A percentile compares a stretch with the other conserved stretches of the same genome.
These are phyloP conservation scores for Monascus ruber DNA, from an alignment of 2,329 filamentous ascomycete genomes.

Conservation along the genomic window DNA sequence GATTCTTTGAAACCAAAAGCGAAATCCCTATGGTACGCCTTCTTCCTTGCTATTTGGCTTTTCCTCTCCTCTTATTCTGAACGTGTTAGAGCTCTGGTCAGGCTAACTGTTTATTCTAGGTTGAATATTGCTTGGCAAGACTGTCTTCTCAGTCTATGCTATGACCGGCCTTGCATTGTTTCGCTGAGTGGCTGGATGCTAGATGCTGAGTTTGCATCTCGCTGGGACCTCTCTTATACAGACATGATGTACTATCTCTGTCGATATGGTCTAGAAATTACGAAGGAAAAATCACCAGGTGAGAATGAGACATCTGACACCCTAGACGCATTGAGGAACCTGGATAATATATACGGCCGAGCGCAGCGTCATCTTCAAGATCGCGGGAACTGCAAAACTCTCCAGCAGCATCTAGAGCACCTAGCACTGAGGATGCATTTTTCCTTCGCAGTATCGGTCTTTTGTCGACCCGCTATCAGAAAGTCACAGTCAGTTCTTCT, in stretches of 20 bases:
- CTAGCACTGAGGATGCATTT: slow-evolving; percentile 45
- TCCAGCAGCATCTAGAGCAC: slow-evolving; percentile 42
- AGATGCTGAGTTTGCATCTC: slow-evolving; percentile 5
- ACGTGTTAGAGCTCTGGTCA: no score
- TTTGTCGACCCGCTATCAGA: slow-evolving; percentile 46
- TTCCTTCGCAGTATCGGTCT: slow-evolving; percentile 45
- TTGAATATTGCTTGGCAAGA: slow-evolving; percentile 25
- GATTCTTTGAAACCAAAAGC: slow-evolving; percentile 14
- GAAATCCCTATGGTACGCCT: slow-evolving; percentile 12
- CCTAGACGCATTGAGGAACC: slow-evolving; percentile 27
- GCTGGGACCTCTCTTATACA: slow-evolving; percentile 11
- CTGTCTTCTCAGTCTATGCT: slow-evolving; percentile 22
- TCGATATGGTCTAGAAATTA: slow-evolving; percentile 16
- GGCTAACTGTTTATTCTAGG: slow-evolving; percentile 9
- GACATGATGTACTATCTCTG: slow-evolving; percentile 20
- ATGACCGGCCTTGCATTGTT: slow-evolving; percentile 22
- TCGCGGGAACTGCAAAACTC: slow-evolving; percentile 21
- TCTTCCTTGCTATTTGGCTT: neutral
- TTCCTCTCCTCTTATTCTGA: no score
- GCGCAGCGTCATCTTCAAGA: slow-evolving; percentile 40
- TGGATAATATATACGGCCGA: slow-evolving; percentile 36
- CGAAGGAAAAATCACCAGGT: slow-evolving; percentile 33
- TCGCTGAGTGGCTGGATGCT: slow-evolving; percentile 13
- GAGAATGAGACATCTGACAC: slow-evolving; percentile 5
- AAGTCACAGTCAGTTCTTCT: slow-evolving; percentile 3